Base-by-base conservation (phyloP, 1,284 basidiomycete species). In the Irpex sp. region DNA sequence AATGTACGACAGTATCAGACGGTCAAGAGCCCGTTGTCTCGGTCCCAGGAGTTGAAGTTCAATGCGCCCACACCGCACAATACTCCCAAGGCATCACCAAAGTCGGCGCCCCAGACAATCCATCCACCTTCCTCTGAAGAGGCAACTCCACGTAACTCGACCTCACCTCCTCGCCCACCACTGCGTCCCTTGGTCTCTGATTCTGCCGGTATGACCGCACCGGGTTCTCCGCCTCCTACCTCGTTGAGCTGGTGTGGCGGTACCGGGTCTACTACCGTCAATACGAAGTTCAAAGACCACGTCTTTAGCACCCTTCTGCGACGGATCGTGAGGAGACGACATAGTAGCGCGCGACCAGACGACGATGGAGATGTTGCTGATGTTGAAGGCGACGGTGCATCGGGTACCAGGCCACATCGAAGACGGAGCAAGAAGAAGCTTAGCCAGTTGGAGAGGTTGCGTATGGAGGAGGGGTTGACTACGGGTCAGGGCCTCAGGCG, bases 241-340 rank as follows among this genome's bases (percentile, higher is more conserved):
- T 68, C 67, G 6, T 61, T 69, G 4, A 67, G 64, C 16, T 61
- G 62, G 42, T 60, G 63, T 51, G 91, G 90, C 45, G 95, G 95
- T 3, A 91, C 87, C 1, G 95, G 95, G 0, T 93, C 91, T 14
- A 97, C 95, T 1, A 85, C 88, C 53, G 94, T 97, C 60, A 97
- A 98, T 73, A 93, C 90, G 49, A 91, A 86, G 72, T 78, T 98
- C 62, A 95, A 94, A 75, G 94, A 97, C 69, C 93, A 96, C 66
- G 92, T 98, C 53, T 95, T 98, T 72, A 90, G 86, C 60, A 90
- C 91, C 12, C 86, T 97, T 36, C 77, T 97, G 62, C 84, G 87
- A 54, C 82, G 87, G 36, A 84, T 93, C 7, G 68, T 65, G 61
- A 79, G 79, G 35, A 82, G 82, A 59, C 80, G 81, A 51, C 79